A percentile compares a stretch with the other conserved stretches of the same genome.
Conservation (phyloP, 2,329 filamentous ascomycete genomes). For the Aspergillus calidoustus region DNA sequence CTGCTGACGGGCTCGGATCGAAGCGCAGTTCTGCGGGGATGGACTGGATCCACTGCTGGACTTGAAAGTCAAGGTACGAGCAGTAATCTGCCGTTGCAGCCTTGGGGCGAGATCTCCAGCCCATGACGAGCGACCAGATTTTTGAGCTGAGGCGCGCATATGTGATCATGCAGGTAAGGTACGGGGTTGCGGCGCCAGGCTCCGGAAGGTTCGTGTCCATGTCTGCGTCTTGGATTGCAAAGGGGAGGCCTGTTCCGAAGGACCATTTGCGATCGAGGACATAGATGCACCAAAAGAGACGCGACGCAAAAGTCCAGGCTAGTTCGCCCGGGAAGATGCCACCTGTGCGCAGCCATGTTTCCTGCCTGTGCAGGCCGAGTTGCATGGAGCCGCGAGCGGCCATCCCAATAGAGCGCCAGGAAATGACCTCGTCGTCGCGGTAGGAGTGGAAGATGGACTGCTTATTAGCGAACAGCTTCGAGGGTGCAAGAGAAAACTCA, state of each 20-base stretch:
- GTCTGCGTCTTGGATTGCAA: constrained; percentile 54
- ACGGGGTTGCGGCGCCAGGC: constrained; percentile 45
- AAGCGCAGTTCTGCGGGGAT: constrained; percentile 51
- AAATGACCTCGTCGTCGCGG: constrained; percentile 55
- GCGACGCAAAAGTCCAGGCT: constrained; percentile 40
- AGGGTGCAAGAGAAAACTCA: constrained; percentile 13
- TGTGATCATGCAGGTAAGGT: constrained; percentile 54
- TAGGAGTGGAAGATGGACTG: constrained; percentile 47
- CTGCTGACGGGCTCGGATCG: constrained; percentile 37
- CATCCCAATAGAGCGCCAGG: constrained; percentile 55
- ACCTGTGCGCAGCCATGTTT: constrained; percentile 44
- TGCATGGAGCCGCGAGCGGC: constrained; percentile 54
- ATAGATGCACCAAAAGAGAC: constrained; percentile 58
- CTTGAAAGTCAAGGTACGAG: constrained; percentile 47
- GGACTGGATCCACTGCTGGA: constrained; percentile 52
- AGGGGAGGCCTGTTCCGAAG: constrained; percentile 57
- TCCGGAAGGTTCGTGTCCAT: constrained; percentile 56
- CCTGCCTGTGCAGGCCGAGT: constrained; percentile 54
- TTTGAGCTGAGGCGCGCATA: constrained; percentile 54
- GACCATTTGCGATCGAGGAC: constrained; percentile 58
- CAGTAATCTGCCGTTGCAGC: constrained; percentile 45
- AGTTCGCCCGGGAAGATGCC: constrained; percentile 44
- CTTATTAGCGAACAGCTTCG: not conserved
- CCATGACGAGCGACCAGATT: constrained; percentile 52
- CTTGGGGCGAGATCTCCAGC: constrained; percentile 40